Evolutionary conservation across 495 filamentous ascomycete species (phyloP), one percentile per base, ranked within the genome.

Genomic region (Schizothecium vesticola): DNA sequence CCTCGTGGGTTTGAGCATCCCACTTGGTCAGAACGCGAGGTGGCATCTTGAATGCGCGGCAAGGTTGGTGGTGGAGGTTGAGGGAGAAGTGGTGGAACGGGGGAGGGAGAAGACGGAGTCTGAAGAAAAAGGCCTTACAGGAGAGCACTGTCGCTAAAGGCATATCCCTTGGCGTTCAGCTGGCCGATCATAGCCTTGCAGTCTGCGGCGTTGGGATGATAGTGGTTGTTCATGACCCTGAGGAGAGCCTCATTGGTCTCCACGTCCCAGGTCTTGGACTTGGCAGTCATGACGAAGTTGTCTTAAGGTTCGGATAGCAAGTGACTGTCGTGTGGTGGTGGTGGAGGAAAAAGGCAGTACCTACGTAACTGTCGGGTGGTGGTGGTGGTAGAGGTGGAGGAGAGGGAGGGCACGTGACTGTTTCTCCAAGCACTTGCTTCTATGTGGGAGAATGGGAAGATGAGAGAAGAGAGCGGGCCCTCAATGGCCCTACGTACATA

Each of bases 101-200:
- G 51, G 24, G 28, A 33, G 21, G 61, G 24, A 60, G 31, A 26
- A 63, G n/a, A 67, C 67, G 26, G 56, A 24, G 23, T 9, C 9
- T 19, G 59, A 25, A 70, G 21, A 21, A 65, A 56, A 23, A 65
- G 22, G 9, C 11, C 76, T 10, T 76, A 79, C 78, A 75, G 63
- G 13, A 80, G 67, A 10, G 77, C 78, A 1, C 69, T 68, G 4
- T 75, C 74, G 5, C 68, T 69, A 63, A 76, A 76, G 0, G 59
- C 63, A 24, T 75, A 69, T 1, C 77, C 78, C 61, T 75, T 78
- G 2, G 9, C 31, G 1, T 51, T 65, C 26, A 79, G 58, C 0
- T 36, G 29, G 3, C 33, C 33, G 1, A 70, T 65, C 21, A 80
- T 67, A 1, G 36, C 43, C 1, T 29, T 26, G 66, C 72, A 77